Conservation (phyloP, 1,139 yeast species). For the Yamadazyma songkhlaensis region DNA sequence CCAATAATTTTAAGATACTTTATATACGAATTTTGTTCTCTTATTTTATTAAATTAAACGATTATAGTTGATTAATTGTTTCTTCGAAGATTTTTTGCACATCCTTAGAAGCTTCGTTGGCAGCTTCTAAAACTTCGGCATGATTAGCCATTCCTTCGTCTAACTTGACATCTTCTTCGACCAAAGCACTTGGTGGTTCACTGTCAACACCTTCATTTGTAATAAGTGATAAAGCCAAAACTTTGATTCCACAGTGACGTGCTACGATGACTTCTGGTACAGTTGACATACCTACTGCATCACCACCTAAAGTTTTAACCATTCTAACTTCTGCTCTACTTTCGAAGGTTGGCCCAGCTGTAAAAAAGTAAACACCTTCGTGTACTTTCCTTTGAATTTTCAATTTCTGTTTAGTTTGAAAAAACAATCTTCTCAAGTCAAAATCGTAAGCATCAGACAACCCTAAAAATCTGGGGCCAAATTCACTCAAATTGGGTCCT, state of each 20-base stretch:
- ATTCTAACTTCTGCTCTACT: conserved; percentile 88
- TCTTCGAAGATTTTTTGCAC: conserved; percentile 63
- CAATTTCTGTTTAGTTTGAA: conserved; percentile 49
- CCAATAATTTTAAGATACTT: conserved; percentile 37
- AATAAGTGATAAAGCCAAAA: conserved; percentile 79
- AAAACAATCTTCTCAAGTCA: conserved; percentile 58
- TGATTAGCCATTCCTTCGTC: conserved; percentile 85
- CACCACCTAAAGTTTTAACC: conserved; percentile 74
- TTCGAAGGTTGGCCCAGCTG: conserved; percentile 93
- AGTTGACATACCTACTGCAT: conserved; percentile 97
- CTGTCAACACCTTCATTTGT: conserved; percentile 80
- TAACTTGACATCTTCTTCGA: conserved; percentile 50
- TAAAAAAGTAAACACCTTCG: conserved; percentile 86
- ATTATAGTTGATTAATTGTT: conserved; percentile 49
- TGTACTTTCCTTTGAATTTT: conserved; percentile 60
- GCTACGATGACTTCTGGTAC: conserved; percentile 95
- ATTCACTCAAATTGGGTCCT: conserved; percentile 77
- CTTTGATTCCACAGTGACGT: conserved; percentile 79
- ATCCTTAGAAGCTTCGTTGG: conserved; percentile 75
- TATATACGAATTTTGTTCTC: neutral
- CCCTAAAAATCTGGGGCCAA: conserved; percentile 87
- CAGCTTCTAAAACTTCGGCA: conserved; percentile 83
- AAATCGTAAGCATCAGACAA: conserved; percentile 88
- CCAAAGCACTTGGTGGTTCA: conserved; percentile 73
- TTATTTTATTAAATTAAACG: no score